These are phyloP conservation scores for Euphrasia confusa DNA, from an alignment of 257 asterid genomes.

Conservation along the genomic window DNA sequence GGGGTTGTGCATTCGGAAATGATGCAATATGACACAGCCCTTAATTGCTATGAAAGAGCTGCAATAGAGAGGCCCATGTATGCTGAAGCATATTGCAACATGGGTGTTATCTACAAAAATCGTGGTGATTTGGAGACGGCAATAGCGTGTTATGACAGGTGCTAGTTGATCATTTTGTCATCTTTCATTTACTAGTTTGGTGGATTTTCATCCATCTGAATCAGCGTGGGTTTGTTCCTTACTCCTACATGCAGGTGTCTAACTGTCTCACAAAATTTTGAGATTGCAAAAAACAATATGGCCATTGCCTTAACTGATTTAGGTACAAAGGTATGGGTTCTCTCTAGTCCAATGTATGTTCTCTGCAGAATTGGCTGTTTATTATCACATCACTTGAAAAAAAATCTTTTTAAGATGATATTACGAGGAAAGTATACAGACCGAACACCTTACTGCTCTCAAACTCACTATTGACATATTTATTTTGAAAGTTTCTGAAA, in stretches of 20 bases:
- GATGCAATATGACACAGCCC: conserved; percentile 99
- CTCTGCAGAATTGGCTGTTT: conserved; percentile 3
- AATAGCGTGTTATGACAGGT: conserved; percentile 97
- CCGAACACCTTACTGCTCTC: conserved; percentile 12
- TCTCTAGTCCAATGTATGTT: conserved; percentile 15
- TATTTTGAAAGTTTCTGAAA: neutral
- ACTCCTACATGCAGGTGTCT: conserved; percentile 61
- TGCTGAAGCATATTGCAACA: conserved; percentile 99
- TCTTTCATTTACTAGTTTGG: conserved; percentile 21
- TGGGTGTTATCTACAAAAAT: conserved; percentile 96
- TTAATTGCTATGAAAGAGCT: conserved; percentile 90
- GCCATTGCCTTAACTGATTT: conserved; percentile 98
- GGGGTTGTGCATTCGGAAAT: conserved; percentile 97
- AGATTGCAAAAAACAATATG: conserved; percentile 99
- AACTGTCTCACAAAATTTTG: conserved; percentile 95
- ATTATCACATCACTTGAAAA: conserved; percentile 4
- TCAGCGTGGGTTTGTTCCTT: conserved; percentile 17
- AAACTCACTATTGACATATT: conserved; percentile 11
- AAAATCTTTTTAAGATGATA: conserved; percentile 1
- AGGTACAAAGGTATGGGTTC: conserved; percentile 82
- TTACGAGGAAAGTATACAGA: neutral
- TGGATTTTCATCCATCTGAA: conserved; percentile 25
- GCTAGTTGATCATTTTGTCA: conserved; percentile 14
- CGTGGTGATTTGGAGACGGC: conserved; percentile 99
- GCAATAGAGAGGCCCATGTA: conserved; percentile 95